phyloP scores from a whole-genome alignment of 208 protist genomes.

The Novymonas esmeraldas region DNA sequence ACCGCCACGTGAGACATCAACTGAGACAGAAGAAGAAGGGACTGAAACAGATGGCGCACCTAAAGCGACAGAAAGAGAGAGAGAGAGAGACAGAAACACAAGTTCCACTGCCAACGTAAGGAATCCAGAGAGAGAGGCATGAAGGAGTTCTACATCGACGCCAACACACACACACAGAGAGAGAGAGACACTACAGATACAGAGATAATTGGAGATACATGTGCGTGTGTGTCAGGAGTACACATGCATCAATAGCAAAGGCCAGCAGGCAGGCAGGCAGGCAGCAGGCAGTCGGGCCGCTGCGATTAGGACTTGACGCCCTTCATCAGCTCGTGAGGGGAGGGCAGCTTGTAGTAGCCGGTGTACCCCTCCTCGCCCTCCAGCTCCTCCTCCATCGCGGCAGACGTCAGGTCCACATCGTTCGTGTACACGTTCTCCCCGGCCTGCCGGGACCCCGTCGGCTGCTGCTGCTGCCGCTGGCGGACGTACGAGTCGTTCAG shows the following conservation, averaged over 20 bases:
- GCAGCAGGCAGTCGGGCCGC: neutral
- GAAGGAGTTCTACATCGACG: neutral
- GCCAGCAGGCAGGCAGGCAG: neutral
- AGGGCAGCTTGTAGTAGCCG: slow-evolving; percentile 39
- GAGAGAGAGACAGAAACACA: neutral
- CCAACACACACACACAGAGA: neutral
- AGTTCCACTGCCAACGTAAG: neutral
- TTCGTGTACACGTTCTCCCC: slow-evolving; percentile 42
- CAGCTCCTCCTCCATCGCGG: slow-evolving; percentile 44
- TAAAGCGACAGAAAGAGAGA: slow-evolving; percentile 5
- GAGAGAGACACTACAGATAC: neutral
- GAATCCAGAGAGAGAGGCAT: neutral
- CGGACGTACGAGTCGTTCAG: slow-evolving; percentile 63
- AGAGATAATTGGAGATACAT: neutral
- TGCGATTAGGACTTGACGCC: slow-evolving; percentile 1
- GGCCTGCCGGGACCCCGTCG: neutral
- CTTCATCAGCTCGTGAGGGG: slow-evolving; percentile 12
- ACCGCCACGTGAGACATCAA: neutral
- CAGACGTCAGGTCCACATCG: slow-evolving; percentile 41
- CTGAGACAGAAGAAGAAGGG: too few relatives aligned
- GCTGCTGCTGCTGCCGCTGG: slow-evolving; percentile 11
- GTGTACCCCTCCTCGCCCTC: slow-evolving; percentile 57
- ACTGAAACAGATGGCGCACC: neutral
- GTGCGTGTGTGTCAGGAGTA: too few relatives aligned
- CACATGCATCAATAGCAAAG: neutral